Evolutionary conservation across 1,284 basidiomycete species (phyloP), one percentile per base, ranked within the genome.

Genomic region (Rhodotorula sp.): DNA sequence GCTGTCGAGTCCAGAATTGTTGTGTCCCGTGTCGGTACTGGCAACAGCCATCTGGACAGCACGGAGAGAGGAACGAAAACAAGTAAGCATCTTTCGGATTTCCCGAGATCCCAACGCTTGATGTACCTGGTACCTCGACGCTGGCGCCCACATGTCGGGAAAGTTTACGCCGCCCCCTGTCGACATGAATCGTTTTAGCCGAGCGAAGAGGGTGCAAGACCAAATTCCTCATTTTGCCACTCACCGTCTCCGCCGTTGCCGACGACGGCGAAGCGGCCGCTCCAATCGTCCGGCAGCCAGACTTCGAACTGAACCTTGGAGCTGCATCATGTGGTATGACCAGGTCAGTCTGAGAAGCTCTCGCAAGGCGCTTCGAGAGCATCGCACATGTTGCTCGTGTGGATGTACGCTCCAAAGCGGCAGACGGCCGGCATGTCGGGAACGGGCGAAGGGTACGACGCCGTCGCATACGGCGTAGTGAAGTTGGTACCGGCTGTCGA

Each of bases 251-350:
- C 62, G 15, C 71, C 77, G 61, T 78, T 78, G 4, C 77, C 76
- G 47, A 78, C 74, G 64, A 77, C 70, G 23, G 69, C 64, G 47
- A 76, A 76, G 10, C 75, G 69, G 2, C 68, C 71, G n/a, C 62
- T 72, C 77, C 77, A 29, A 2, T 29, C 29, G 29, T 29, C 29
- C 29, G 29, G 29, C 29, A 29, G 29, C 29, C 29, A 29, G 77
- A 78, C 68, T 47, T 78, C 77, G 70, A 78, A 78, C 57, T 73
- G 72, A n/a, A 64, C 73, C 70, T 68, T 65, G 14, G 60, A 39
- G 34, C 34, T 39, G 34, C 5, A 39, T 39, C 34, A 39, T 6
- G 10, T 10, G 5, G 10, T 5, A 39, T 10, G 10, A 1, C 5
- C 4, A 5, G 4, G 34, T 39, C 34, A 39, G 5, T 39, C 34